Base-by-base conservation (phyloP, 768 basidiomycete genomes). In the Terana coerulea region DNA sequence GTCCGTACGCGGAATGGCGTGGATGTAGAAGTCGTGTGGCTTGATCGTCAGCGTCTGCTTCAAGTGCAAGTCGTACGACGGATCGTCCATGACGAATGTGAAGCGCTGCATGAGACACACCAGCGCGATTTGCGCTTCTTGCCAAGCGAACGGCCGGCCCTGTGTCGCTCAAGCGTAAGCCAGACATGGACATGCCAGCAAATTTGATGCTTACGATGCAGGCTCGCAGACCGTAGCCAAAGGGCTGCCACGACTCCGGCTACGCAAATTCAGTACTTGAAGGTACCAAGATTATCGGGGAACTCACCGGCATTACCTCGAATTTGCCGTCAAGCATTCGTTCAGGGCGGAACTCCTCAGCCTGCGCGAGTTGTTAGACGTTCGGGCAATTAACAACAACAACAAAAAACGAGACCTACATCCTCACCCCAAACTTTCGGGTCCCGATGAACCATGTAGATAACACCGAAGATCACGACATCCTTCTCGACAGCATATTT, bases 281-380 rank as follows among this genome's bases (percentile, higher is more conserved):
- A n/a, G n/a, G n/a, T 29, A 43, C 11, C 17, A 29, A 34, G 3
- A 11, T 17, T 15, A 9, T n/a, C 21, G 17, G 12, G n/a, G 22
- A 1, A 33, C 56, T 4, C n/a, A 68, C 72, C 3, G 77, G 77
- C 15, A 76, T 59, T 6, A 69, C 67, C 57, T 76, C 75, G 53
- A 77, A 79, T 49, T 71, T 71, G 10, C 73, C 75, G 49, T 75
- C 73, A 25, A 77, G 56, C 74, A 79, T 74, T 8, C 77, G 66
- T 56, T 77, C 76, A 0, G 77, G 77, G 17, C 59, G 63, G 62
- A 73, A 77, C 44, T 72, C 68, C 2, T 70, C 63, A 6, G 72
- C 62, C 63, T 67, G 34, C 21, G 42, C 21, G 8, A 21, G 22
- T 22, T 3, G 9, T 17, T 34, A 17, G 29, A 22, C 4, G 31